A percentile compares a stretch with the other conserved stretches of the same genome.
phyloP scores from a whole-genome alignment of 148 eudicot genomes.

The Camellia granthamiana region DNA sequence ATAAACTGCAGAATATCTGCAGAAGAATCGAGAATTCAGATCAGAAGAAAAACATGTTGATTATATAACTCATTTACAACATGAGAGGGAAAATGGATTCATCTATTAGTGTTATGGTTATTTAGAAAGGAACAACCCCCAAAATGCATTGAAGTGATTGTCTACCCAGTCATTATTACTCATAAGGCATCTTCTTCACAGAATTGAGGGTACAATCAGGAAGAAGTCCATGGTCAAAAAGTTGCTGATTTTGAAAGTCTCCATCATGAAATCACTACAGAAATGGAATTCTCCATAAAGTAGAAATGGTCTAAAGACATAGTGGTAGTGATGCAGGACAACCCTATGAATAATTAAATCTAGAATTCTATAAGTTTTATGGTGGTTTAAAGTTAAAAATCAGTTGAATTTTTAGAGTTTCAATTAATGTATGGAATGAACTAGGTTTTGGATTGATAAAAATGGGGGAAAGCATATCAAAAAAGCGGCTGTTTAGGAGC shows the following conservation, averaged over 20 bases:
- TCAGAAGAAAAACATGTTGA: neutral
- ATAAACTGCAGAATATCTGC: neutral
- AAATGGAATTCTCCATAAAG: neutral
- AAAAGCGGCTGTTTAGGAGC: no score
- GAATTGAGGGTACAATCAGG: neutral
- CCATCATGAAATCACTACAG: neutral
- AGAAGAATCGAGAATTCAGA: neutral
- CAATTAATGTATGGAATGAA: no score
- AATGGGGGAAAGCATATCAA: no score
- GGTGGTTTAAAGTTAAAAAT: no score
- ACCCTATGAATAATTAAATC: no score
- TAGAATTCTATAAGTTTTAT: no score
- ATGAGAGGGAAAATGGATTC: neutral
- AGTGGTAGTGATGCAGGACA: no score
- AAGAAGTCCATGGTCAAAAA: neutral
- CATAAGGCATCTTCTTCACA: neutral
- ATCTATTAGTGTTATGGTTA: neutral
- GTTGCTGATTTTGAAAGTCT: neutral
- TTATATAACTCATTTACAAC: neutral
- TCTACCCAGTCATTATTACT: neutral
- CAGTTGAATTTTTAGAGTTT: no score
- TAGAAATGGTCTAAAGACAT: neutral
- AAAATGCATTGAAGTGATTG: neutral
- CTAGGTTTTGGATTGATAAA: no score
- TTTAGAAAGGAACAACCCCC: neutral